Base-by-base conservation (phyloP, 768 basidiomycete genomes). In the Wakefieldia striispora region DNA sequence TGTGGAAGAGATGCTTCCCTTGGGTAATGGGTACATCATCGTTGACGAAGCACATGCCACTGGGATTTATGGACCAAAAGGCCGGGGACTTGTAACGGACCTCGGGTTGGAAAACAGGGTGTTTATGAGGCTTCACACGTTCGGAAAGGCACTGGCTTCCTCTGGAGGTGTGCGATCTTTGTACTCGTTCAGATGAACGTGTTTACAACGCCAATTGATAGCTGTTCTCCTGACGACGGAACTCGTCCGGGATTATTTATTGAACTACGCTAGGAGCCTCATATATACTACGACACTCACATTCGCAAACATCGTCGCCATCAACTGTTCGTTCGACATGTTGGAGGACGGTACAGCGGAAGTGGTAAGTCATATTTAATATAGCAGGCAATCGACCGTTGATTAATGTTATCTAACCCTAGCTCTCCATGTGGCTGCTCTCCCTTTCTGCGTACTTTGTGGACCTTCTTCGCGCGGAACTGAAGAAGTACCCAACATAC, bases 11-110 rank as follows among this genome's bases (percentile, higher is more conserved):
- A 53, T 77, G 12, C 77, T 92, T 36, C 86, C 86, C 1, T 47
- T 57, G 16, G 76, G 78, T 3, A 88, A 88, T 61, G 83, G 75
- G 21, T 82, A 88, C 64, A 69, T 97, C 12, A 67, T 97, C 14
- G 84, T 97, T 0, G 95, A 97, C 52, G 95, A 97, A 64, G 95
- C 95, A 0, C 95, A 98, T 67, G 81, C 93, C 4, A 97, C 92
- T 0, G 94, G 95, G 0, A 73, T 97, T 8, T 95, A 93, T 66
- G 94, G 95, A 0, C 75, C 81, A 0, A 70, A 80, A 31, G 94
- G 92, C 0, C 73, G 81, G 35, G 94, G 95, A 0, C 66, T 92
- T 3, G 88, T 90, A 4, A 79, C 79, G 3, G 68, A 79, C 45
- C 67, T 91, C 12, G 90, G 87, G 0, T 68, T 94, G 34, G 86